Base-by-base conservation (phyloP, 495 filamentous ascomycete genomes). In the Venustampulla echinocandica region DNA sequence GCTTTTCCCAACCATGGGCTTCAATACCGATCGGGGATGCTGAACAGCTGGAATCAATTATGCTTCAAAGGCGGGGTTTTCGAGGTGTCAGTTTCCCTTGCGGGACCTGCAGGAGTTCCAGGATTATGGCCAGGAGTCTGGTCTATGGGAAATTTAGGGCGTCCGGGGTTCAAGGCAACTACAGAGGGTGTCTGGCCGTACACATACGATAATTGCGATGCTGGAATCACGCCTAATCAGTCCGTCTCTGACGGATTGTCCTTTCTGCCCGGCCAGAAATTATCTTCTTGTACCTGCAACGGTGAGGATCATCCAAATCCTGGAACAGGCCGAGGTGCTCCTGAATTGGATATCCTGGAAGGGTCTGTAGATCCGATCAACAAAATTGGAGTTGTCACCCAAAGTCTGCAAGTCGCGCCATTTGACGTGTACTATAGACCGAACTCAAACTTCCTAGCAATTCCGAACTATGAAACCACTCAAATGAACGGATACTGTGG, bases 41-140 rank as follows among this genome's bases (percentile, higher is more conserved):
- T 87, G 15, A 82, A 87, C 50, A 84, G 77, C 23, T 89, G 84
- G 84, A 89, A 87, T 61, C 77, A 86, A 55, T 49, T 87, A 24
- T 87, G 84, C 58, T 85, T 87, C 59, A 84, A 80, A 42, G 84
- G 84, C 10, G 84, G 84, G 4, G 69, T 80, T 13, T 64, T 87
- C 7, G 84, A 89, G 63, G 84, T 83, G n/a, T 84, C 80, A 46
- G 73, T 85, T 18, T 88, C 85, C 1, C 67, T 88, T 4, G 83
- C 84, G 6, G 84, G 84, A 14, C 61, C 69, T 23, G 78, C 82
- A 4, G 79, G 84, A 28, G 70, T 77, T 18, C 69, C 80, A 17
- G 82, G 84, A 10, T 79, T 86, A 58, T 87, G 84, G 84, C 83
- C 83, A 43, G 84, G 82, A 45, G 82, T 85, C 60, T 89, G 84